Evolutionary conservation across 1,284 basidiomycete species (phyloP).

Genomic region (Melampsora larici-populina): DNA sequence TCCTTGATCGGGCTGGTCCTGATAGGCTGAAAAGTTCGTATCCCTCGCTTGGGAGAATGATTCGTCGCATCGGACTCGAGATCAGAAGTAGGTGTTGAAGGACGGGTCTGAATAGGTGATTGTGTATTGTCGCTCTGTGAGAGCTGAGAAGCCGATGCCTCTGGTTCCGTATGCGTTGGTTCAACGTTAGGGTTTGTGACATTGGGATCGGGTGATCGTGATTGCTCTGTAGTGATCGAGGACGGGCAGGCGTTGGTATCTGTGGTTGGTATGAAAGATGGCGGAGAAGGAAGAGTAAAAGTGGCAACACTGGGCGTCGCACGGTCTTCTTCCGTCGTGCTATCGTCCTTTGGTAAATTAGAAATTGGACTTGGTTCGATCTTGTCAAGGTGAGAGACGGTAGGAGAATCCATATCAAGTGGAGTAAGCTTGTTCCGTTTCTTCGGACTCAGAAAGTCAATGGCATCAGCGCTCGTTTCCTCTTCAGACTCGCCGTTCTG

Average conservation of each 20-base stretch:
- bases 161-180: neutral
- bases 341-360: neutral
- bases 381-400: neutral
- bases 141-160: neutral
- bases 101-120: neutral
- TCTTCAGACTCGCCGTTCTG: neutral
- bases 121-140: neutral
- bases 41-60: neutral
- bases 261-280: neutral
- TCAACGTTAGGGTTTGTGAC: neutral
- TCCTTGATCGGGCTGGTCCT: conserved; percentile 39
- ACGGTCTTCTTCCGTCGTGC: neutral
- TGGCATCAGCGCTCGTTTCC: conserved; percentile 28
- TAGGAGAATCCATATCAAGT: neutral
- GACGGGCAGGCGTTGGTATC: neutral
- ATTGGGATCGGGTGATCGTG: neutral
- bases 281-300: neutral
- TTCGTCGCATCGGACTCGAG: neutral
- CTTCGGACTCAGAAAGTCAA: conserved; percentile 38
- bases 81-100: neutral
- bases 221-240: neutral
- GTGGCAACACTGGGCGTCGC: neutral
- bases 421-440: conserved; percentile 3
- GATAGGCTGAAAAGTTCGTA: conserved; percentile 14
- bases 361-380: neutral